Base-by-base conservation (phyloP, 257 asterid genomes). In the Primulina tabacum region DNA sequence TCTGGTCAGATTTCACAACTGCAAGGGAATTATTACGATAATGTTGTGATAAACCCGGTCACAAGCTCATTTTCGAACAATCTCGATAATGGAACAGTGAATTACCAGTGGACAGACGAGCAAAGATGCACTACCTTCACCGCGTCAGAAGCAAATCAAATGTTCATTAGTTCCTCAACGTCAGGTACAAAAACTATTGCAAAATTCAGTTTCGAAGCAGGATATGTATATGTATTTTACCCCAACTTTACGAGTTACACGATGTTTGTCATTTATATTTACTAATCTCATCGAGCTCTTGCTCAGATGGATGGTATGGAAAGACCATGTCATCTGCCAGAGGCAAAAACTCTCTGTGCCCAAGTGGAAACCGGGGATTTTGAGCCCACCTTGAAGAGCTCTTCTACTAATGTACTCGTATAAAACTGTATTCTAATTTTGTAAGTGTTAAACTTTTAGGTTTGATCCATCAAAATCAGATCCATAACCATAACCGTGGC, bases 291-390 rank as follows among this genome's bases (percentile, higher is more conserved):
- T 73, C 58, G 96, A 81, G 92, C 88, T 86, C 92, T 84, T 87
- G 95, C 71, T 78, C 93, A 84, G 98, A 90, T 82, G 90, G 88
- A 88, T 89, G 97, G 95, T 78, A 78, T 76, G 83, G 76, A 60
- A 80, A 76, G 83, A 77, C 83, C 87, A 77, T 80, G 82, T 72
- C 81, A 77, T 81, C 83, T 69, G 75, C 86, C 73, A 71, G 80
- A 69, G 94, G 97, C 80, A 80, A 87, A 74, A 89, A 89, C 97
- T 89, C 95, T 89, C 64, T 34, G 57, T 69, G 79, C 98, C 97
- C 96, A 79, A 91, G 89, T 86, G 89, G 86, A 84, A 78, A 84
- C 78, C 88, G 96, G 95, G 76, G 97, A 86, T 95, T 89, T 93
- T 87, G 90, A 87, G 88, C 95, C 84, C 90, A 76, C 81, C 88